Evolutionary conservation across 805 yeast species (phyloP).

Genomic region (Lachancea kluyveri): DNA sequence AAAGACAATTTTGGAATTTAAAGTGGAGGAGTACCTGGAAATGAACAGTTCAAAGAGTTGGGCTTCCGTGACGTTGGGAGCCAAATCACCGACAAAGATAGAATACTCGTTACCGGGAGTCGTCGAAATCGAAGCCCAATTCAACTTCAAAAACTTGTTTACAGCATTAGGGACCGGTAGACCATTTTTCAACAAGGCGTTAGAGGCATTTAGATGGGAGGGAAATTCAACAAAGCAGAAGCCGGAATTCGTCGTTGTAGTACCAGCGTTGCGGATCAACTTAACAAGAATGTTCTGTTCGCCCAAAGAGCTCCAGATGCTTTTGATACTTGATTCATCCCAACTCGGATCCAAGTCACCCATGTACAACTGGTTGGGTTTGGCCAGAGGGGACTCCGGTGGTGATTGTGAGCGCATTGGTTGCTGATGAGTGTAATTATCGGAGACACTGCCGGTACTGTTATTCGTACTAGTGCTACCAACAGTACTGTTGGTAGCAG

Average conservation of each 20-base stretch:
- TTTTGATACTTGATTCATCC: conserved; percentile 63
- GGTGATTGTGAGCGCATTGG: conserved; percentile 1
- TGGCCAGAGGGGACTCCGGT: conserved; percentile 1
- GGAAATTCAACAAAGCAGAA: conserved; percentile 81
- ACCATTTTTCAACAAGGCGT: conserved; percentile 66
- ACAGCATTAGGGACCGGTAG: conserved; percentile 53
- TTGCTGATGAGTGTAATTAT: conserved; percentile 4
- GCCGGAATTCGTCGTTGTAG: conserved; percentile 44
- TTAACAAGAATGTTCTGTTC: conserved; percentile 55
- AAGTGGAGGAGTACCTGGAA: conserved; percentile 62
- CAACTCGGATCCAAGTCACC: conserved; percentile 84
- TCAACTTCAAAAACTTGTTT: conserved; percentile 55
- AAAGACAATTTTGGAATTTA: conserved; percentile 70
- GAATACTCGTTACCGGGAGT: conserved; percentile 43
- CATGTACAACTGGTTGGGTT: conserved; percentile 58
- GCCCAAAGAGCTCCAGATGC: conserved; percentile 69
- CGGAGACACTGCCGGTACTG: conserved; percentile 1
- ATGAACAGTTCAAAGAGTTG: conserved; percentile 60
- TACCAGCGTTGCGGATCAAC: conserved; percentile 45
- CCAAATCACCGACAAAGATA: conserved; percentile 81
- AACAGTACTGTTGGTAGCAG: not conserved
- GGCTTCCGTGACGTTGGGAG: conserved; percentile 65
- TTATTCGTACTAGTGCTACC: conserved; percentile 1
- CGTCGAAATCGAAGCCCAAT: conserved; percentile 57
- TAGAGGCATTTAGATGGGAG: conserved; percentile 50